These are phyloP conservation scores for Fraxinus paxiana DNA, from an alignment of 305 asterid genomes.

Conservation along the genomic window DNA sequence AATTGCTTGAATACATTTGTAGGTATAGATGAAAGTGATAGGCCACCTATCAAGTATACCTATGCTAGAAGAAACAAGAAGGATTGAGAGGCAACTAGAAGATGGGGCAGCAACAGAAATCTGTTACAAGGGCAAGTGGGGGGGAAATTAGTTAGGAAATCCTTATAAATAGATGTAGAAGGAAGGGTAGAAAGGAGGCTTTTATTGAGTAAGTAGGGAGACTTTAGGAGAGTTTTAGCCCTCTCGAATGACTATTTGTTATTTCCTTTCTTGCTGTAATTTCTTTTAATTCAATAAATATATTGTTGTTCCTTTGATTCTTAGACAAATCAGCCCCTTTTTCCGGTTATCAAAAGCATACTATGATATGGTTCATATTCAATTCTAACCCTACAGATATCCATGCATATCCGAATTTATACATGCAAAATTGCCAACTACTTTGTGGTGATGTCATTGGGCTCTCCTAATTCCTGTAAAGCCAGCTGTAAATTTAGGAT, in stretches of 20 bases:
- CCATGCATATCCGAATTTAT: neutral
- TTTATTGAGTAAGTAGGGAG: neutral
- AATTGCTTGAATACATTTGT: neutral
- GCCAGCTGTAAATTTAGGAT: neutral
- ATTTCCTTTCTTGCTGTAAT: neutral
- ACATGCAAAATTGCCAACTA: neutral
- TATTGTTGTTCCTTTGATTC: neutral
- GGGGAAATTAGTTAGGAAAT: too few relatives aligned
- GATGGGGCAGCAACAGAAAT: too few relatives aligned
- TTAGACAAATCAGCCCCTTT: neutral
- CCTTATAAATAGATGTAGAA: too few relatives aligned
- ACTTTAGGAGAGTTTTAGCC: neutral
- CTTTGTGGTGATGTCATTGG: neutral
- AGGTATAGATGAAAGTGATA: neutral
- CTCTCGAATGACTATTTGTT: neutral
- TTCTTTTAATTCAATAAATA: neutral
- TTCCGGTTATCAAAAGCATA: neutral
- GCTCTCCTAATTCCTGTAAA: neutral
- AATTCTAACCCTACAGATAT: neutral
- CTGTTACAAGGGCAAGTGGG: too few relatives aligned
- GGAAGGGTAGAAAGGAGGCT: neutral
- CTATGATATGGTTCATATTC: neutral
- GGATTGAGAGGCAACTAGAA: too few relatives aligned
- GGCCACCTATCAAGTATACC: too few relatives aligned
- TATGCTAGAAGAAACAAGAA: too few relatives aligned